These are phyloP conservation scores for Orbilia oligospora DNA, from an alignment of 2,329 filamentous ascomycete genomes.

Conservation along the genomic window DNA sequence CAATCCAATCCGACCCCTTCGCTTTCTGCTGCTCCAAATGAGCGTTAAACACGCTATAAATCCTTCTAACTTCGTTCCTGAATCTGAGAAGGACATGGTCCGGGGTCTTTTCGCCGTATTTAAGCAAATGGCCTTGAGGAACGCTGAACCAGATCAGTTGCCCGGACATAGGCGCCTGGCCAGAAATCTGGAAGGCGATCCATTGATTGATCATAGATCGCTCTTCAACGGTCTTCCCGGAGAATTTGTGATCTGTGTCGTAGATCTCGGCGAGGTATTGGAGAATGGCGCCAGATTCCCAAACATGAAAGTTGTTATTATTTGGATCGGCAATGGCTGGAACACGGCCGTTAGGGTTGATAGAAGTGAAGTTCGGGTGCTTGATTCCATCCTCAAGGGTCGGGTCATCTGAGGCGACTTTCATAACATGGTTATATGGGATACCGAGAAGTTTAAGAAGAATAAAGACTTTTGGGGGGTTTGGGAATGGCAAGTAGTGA, in stretches of 20 bases:
- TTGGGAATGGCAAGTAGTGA: slow-evolving; percentile 59
- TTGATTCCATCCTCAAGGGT: slow-evolving; percentile 64
- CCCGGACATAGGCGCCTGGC: slow-evolving; percentile 70
- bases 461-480: slow-evolving; percentile 64
- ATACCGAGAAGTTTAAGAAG: slow-evolving; percentile 63
- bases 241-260: slow-evolving; percentile 67
- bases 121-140: slow-evolving; percentile 28
- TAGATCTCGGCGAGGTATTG: slow-evolving; percentile 70
- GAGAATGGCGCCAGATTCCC: slow-evolving; percentile 71
- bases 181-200: slow-evolving; percentile 69
- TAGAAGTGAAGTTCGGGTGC: slow-evolving; percentile 63
- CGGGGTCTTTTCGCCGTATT: slow-evolving; percentile 41
- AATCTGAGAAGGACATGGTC: slow-evolving; percentile 56
- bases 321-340: slow-evolving; percentile 68
- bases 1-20: slow-evolving; percentile 50
- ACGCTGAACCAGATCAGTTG: slow-evolving; percentile 64
- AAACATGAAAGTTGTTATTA: slow-evolving; percentile 69
- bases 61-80: slow-evolving; percentile 62
- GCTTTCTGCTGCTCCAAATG: slow-evolving; percentile 63
- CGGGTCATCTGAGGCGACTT: slow-evolving; percentile 45
- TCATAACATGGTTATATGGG: slow-evolving; percentile 40
- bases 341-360: slow-evolving; percentile 67
- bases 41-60: slow-evolving; percentile 64
- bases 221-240: slow-evolving; percentile 64
- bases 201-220: slow-evolving; percentile 65